Base-by-base conservation (phyloP, 2,329 filamentous ascomycete species). In the Alternaria angustiovoidea region DNA sequence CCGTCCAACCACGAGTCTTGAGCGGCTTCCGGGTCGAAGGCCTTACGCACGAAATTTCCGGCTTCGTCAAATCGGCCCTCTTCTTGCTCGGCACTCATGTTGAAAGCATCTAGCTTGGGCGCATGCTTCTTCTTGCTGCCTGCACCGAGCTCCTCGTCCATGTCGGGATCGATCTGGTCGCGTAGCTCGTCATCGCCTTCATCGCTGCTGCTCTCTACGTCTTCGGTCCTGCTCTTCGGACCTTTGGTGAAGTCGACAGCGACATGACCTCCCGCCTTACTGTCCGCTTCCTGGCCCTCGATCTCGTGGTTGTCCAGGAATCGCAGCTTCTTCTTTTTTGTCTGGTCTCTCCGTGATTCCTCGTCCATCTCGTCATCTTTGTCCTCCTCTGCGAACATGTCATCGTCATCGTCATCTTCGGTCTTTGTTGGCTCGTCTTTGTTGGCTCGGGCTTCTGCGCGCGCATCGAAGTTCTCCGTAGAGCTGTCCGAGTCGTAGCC, bases 1-100 rank as follows among this genome's bases (percentile, higher is more conserved):
- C 95, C 95, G 44, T 97, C 91, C 20, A 99, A 81, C 95, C 95
- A 99, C 32, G 86, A 87, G 80, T 99, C 95, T 77, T 99, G 93
- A 24, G 91, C 87, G 0, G 94, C 92, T 69, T 98, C 93, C 0
- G 93, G 92, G 71, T 99, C 95, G 8, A 82, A 87, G 0, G 94
- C 94, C 78, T 96, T 96, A 57, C 95, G 88, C 44, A 99, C 88
- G 76, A 89, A 99, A 78, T 98, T 99, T 9, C 94, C 94, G 1
- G 89, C 83, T 69, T 95, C 91, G 75, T 99, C 95, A 72, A 97
- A 99, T 11, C 89, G 86, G 1, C 95, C 95, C 69, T 98, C 94
- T 73, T 98, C 93, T 77, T 96, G 89, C 78, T 99, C 95, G 12
- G 87, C 83, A 60, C 88, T 89, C 85, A 99, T 91, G 75, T 99